A percentile compares a stretch with the other conserved stretches of the same genome.
These are phyloP conservation scores for Calocybe cyanea DNA, from an alignment of 768 basidiomycete species.

Conservation along the genomic window DNA sequence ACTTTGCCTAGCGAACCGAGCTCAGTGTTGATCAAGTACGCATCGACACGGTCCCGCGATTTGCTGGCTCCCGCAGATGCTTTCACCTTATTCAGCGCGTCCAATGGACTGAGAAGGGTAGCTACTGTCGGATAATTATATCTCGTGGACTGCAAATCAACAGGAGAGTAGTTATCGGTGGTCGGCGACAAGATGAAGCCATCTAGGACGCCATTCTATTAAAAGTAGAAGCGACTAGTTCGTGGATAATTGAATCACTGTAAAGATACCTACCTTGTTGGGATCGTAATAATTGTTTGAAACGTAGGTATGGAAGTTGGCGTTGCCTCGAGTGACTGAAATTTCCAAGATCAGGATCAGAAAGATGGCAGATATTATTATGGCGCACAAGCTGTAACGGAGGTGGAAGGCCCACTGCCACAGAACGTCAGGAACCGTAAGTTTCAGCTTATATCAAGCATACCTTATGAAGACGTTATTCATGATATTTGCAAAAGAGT, in stretches of 20 bases:
- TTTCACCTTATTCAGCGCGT: conserved; percentile 25
- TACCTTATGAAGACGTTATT: conserved; percentile 33
- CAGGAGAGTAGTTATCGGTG: conserved; percentile 27
- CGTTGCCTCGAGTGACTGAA: conserved; percentile 31
- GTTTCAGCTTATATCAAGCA: background rate
- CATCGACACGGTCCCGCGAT: conserved; percentile 29
- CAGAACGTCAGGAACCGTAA: background rate
- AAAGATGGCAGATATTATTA: background rate
- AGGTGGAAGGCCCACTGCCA: conserved; percentile 28
- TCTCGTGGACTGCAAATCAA: conserved; percentile 26
- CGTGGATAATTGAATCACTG: background rate
- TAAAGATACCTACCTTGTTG: conserved; percentile 17
- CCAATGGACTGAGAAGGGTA: conserved; percentile 25
- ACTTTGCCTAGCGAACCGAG: conserved; percentile 28
- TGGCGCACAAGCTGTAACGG: conserved; percentile 22
- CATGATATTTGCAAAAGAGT: conserved; percentile 30
- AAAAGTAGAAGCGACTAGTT: background rate
- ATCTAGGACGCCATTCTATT: conserved; percentile 25
- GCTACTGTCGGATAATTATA: conserved; percentile 29
- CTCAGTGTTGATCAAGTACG: conserved; percentile 29
- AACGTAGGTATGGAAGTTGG: conserved; percentile 32
- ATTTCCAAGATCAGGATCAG: background rate
- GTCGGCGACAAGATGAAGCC: conserved; percentile 24
- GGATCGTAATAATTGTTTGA: conserved; percentile 32
- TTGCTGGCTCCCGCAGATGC: conserved; percentile 29